A percentile compares a stretch with the other conserved stretches of the same genome.
phyloP scores from a whole-genome alignment of 2,329 filamentous ascomycete genomes.

The Nannizziopsis barbatae region DNA sequence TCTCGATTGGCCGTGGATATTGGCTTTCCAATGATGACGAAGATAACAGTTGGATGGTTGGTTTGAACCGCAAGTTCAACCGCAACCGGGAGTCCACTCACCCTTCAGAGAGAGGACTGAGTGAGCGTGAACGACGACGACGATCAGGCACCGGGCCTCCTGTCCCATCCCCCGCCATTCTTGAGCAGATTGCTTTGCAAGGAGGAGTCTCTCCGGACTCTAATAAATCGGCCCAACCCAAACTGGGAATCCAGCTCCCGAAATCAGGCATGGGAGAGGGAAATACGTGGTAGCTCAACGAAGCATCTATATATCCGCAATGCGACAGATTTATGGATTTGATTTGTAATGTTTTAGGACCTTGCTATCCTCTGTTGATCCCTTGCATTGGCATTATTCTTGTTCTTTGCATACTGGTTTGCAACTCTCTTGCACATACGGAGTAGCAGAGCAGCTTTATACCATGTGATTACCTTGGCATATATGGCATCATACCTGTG shows the following conservation, averaged over 20 bases:
- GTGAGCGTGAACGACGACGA: constrained; percentile 49
- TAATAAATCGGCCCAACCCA: constrained; percentile 1
- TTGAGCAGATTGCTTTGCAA: constrained; percentile 22
- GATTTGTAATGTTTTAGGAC: too few species aligned
- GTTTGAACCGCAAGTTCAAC: constrained; percentile 51
- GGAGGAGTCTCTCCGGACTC: background rate
- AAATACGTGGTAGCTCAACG: background rate
- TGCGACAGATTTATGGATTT: background rate
- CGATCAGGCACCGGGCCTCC: constrained; percentile 51
- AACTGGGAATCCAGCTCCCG: constrained; percentile 1
- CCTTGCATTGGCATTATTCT: background rate
- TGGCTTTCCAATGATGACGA: constrained; percentile 59
- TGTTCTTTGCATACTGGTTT: constrained; percentile 4
- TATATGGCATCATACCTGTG: too few species aligned
- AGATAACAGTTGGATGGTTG: constrained; percentile 56
- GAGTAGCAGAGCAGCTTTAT: too few species aligned
- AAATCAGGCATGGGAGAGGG: constrained; percentile 8
- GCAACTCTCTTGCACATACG: background rate
- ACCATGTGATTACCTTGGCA: too few species aligned
- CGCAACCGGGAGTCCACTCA: constrained; percentile 29
- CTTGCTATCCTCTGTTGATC: too few species aligned
- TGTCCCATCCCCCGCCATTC: constrained; percentile 28
- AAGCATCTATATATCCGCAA: background rate
- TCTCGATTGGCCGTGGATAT: constrained; percentile 61
- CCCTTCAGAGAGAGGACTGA: constrained; percentile 33